phyloP scores from a whole-genome alignment of 768 basidiomycete genomes.

The Leccinum olivaceopallidum region DNA sequence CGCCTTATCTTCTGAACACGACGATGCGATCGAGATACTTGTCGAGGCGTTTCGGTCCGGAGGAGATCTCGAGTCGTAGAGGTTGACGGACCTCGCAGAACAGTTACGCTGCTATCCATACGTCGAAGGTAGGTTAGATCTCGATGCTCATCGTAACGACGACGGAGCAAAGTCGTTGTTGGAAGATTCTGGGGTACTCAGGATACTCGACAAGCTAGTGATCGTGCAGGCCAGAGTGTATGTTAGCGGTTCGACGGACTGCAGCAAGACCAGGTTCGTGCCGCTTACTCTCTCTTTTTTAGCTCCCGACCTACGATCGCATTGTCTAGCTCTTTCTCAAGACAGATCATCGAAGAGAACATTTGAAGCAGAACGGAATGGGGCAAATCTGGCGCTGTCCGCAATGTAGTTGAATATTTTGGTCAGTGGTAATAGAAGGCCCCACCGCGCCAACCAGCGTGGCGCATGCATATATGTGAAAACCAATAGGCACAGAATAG shows the following conservation, averaged over 20 bases:
- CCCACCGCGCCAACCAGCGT: no score
- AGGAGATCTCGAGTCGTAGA: slow-evolving; percentile 42
- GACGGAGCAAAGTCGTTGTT: slow-evolving; percentile 25
- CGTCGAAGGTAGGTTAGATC: slow-evolving; percentile 21
- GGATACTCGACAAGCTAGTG: slow-evolving; percentile 6
- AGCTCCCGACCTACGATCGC: no score
- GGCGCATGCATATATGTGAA: no score
- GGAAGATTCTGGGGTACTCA: slow-evolving; percentile 50
- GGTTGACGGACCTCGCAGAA: slow-evolving; percentile 44
- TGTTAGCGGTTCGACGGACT: no score
- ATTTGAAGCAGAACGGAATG: no score
- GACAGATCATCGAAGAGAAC: background rate
- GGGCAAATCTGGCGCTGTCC: no score
- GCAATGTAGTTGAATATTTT: no score
- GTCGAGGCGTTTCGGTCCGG: slow-evolving; percentile 42
- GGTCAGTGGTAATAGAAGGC: no score
- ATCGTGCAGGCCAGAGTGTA: no score
- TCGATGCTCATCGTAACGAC: slow-evolving; percentile 15
- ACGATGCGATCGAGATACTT: slow-evolving; percentile 46
- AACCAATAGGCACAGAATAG: no score
- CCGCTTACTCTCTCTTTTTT: no score
- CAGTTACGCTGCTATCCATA: slow-evolving; percentile 29
- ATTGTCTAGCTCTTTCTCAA: background rate
- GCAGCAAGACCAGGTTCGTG: slow-evolving; percentile 28
- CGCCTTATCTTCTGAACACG: slow-evolving; percentile 41